Percentiles rank a stretch among this genome's conserved stretches.
Evolutionary conservation across 306 rosid species (phyloP).

Genomic region (Erythrophleum fordii): DNA sequence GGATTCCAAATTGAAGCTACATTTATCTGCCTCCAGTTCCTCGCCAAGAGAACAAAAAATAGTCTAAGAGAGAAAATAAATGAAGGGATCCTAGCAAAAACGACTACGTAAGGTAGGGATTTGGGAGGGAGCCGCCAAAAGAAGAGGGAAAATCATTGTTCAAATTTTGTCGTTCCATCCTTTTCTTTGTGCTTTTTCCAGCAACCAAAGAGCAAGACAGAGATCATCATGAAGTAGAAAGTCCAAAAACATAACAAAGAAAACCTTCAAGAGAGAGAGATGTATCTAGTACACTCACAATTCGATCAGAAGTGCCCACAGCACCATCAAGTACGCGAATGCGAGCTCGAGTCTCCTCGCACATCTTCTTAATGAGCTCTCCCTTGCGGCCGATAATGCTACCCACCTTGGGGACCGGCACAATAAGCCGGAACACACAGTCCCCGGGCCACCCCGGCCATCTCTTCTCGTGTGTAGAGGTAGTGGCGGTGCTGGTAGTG

Average conservation of each 20-base stretch:
- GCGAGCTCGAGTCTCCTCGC: conserved; percentile 89
- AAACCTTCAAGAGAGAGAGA: conserved; percentile 36
- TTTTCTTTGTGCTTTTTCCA: not conserved
- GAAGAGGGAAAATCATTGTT: not conserved
- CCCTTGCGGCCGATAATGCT: conserved; percentile 95
- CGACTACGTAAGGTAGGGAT: not conserved
- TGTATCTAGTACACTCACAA: conserved; percentile 53
- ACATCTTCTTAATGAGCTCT: conserved; percentile 87
- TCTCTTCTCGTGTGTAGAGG: conserved; percentile 53
- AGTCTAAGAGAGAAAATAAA: not conserved
- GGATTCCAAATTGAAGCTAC: conserved; percentile 7
- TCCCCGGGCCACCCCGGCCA: conserved; percentile 99
- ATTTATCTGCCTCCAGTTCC: not conserved
- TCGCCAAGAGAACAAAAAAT: conserved; percentile 8
- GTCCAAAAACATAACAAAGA: not conserved
- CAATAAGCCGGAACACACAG: conserved; percentile 81
- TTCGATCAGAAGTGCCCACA: conserved; percentile 78
- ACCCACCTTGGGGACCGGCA: conserved; percentile 85
- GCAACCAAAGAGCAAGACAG: not conserved
- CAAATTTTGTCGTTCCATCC: not conserved
- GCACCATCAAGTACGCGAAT: conserved; percentile 87
- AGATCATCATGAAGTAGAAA: not conserved
- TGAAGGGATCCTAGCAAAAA: not conserved
- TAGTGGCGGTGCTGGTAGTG: conserved; percentile 6
- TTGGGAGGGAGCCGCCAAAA: not conserved